These are phyloP conservation scores for Trifolium fragiferum DNA, from an alignment of 306 rosid species.

Conservation along the genomic window DNA sequence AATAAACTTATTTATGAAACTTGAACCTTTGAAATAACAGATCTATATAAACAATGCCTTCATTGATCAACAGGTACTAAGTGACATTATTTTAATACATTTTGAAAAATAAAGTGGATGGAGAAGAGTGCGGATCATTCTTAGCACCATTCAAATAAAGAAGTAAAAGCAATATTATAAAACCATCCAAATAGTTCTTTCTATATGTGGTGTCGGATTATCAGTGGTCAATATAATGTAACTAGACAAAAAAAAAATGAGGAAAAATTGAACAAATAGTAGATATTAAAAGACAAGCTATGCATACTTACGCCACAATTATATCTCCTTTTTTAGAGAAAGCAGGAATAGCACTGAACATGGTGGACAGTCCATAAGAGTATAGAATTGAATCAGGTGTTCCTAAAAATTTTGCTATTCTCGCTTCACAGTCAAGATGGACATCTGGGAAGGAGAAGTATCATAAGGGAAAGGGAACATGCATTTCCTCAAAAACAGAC, in stretches of 20 bases:
- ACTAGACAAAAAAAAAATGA: neutral
- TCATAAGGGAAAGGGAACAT: conserved; percentile 30
- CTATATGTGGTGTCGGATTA: conserved; percentile 24
- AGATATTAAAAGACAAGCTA: conserved; percentile 34
- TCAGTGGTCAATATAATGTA: conserved; percentile 18
- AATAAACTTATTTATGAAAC: conserved; percentile 30
- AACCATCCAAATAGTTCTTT: neutral
- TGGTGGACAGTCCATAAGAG: conserved; percentile 94
- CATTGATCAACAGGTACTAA: conserved; percentile 19
- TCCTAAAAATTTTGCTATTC: conserved; percentile 96
- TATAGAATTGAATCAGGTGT: conserved; percentile 96
- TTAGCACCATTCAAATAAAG: conserved; percentile 37
- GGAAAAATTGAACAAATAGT: conserved; percentile 27
- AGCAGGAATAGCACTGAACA: conserved; percentile 99
- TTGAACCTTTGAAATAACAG: conserved; percentile 18
- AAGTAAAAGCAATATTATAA: conserved; percentile 27
- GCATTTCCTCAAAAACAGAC: conserved; percentile 32
- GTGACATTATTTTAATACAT: conserved; percentile 24
- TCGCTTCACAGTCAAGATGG: conserved; percentile 99
- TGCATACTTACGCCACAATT: conserved; percentile 84
- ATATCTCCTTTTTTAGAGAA: conserved; percentile 93
- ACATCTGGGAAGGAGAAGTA: conserved; percentile 65
- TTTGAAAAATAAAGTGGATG: conserved; percentile 23
- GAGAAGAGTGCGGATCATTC: conserved; percentile 12
- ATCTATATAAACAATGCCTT: conserved; percentile 15